Base-by-base conservation (phyloP, 768 basidiomycete genomes). In the Wakefieldia striispora region DNA sequence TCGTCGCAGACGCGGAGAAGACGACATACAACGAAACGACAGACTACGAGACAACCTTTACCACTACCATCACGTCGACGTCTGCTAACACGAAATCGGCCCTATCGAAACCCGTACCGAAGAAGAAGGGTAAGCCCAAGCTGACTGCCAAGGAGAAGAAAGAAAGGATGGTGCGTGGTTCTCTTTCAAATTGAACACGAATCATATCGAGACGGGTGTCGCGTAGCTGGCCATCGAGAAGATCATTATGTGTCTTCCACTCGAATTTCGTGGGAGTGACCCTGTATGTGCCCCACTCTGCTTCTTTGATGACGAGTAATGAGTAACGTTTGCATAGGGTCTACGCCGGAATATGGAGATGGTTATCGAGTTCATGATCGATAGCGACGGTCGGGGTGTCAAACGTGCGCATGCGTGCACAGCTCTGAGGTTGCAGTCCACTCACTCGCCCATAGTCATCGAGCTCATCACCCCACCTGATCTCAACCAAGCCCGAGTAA, bases 211-310 rank as follows among this genome's bases (percentile, higher is more conserved):
- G 6, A 7, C 7, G 14, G 14, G 14, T 21, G 4, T 41, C 3
- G 26, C 16, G 3, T 43, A 84, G 80, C 63, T 84, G 53, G 77
- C 78, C 43, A 71, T 86, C 27, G 91, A 93, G 54, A 81, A 80
- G 50, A 78, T 90, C 14, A 77, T 95, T 14, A 77, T 83, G 21
- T 81, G 79, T 46, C 73, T 95, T 33, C 94, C 94, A 0, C 75
- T 97, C 12, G 94, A 95, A 67, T 97, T 93, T 64, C 80, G 94
- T 20, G 94, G 94, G 9, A 86, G 75, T 56, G 91, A 95, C 68
- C 86, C 88, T 2, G 91, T 91, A 62, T 47, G 87, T 73, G 21
- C 53, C 20, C n/a, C 23, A 13, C 34, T 54, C 33, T 23, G 20
- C 4, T 3, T 21, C 16, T 4, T 38, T 17, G 29, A 37, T 34